Conservation (phyloP, 2,329 filamentous ascomycete genomes). For the Fusarium bulbicola region DNA sequence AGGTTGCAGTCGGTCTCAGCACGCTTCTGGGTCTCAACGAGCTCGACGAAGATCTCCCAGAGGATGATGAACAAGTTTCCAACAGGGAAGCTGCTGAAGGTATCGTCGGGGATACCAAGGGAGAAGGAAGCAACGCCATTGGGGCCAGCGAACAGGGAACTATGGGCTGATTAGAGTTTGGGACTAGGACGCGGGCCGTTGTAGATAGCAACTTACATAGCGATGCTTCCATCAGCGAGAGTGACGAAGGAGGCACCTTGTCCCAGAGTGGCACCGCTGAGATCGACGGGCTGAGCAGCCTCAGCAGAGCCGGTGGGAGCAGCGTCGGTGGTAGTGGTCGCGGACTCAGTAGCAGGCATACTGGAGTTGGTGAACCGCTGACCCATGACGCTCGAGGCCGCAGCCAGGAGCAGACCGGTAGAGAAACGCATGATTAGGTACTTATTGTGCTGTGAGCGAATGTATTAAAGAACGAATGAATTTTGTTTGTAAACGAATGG, state of each 20-base stretch:
- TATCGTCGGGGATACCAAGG: neutral
- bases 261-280: neutral
- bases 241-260: neutral
- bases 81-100: fast-evolving
- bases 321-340: neutral
- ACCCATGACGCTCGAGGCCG: constrained; percentile 21
- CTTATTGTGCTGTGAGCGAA: neutral
- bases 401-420: constrained; percentile 10
- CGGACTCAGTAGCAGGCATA: neutral
- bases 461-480: constrained; percentile 9
- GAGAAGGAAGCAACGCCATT: neutral
- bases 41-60: neutral
- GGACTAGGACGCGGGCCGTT: fast-evolving
- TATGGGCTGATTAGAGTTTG: neutral
- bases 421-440: constrained; percentile 27
- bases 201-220: neutral
- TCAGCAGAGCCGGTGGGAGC: neutral
- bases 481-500: constrained; percentile 27
- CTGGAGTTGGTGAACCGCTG: constrained; percentile 34
- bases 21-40: neutral
- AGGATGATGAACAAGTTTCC: constrained; percentile 6
- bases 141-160: neutral
- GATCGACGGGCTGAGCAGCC: neutral
- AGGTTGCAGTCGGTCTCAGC: constrained; percentile 1
- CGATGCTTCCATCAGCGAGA: neutral